These are phyloP conservation scores for Allantophomopsis cytisporea DNA, from an alignment of 2,329 filamentous ascomycete genomes.

Conservation along the genomic window DNA sequence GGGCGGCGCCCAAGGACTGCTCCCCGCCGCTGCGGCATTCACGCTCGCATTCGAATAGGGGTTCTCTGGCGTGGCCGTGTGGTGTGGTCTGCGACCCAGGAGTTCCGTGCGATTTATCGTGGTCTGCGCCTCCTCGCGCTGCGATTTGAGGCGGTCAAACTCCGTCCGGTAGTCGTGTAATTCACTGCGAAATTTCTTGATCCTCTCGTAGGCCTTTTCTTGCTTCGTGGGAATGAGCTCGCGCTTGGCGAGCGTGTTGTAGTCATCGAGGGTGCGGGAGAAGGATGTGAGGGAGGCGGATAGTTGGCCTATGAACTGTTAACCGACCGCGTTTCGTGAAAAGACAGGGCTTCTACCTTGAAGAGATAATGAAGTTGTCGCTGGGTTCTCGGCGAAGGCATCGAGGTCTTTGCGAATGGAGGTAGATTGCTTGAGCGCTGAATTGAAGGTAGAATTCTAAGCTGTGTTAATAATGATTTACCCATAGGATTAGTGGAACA, in stretches of 20 bases:
- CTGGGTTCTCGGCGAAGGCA: slow-evolving; percentile 45
- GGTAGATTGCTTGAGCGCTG: slow-evolving; percentile 72
- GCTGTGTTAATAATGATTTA: slow-evolving; percentile 2
- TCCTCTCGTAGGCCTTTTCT: slow-evolving; percentile 74
- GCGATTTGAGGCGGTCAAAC: slow-evolving; percentile 64
- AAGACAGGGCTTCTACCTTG: slow-evolving; percentile 65
- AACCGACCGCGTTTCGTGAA: slow-evolving; percentile 1
- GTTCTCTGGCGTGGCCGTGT: slow-evolving; percentile 74
- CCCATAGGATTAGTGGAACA: slow-evolving; percentile 1
- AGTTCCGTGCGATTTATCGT: slow-evolving; percentile 62
- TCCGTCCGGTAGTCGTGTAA: slow-evolving; percentile 66
- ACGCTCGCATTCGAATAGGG: slow-evolving; percentile 58
- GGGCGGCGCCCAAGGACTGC: slow-evolving; percentile 16
- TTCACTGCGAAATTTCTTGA: slow-evolving; percentile 75
- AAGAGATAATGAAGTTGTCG: slow-evolving; percentile 44
- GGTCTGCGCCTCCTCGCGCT: slow-evolving; percentile 61
- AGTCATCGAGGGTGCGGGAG: slow-evolving; percentile 84
- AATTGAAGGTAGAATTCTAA: slow-evolving; percentile 76
- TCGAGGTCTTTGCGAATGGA: slow-evolving; percentile 67
- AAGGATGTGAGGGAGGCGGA: slow-evolving; percentile 70
- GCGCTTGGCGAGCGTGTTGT: slow-evolving; percentile 70
- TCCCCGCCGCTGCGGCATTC: slow-evolving; percentile 4
- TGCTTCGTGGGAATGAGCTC: slow-evolving; percentile 87
- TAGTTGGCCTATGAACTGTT: slow-evolving; percentile 43
- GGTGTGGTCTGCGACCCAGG: slow-evolving; percentile 74